Base-by-base conservation (phyloP, 306 rosid genomes). In the Lagenaria siceraria region DNA sequence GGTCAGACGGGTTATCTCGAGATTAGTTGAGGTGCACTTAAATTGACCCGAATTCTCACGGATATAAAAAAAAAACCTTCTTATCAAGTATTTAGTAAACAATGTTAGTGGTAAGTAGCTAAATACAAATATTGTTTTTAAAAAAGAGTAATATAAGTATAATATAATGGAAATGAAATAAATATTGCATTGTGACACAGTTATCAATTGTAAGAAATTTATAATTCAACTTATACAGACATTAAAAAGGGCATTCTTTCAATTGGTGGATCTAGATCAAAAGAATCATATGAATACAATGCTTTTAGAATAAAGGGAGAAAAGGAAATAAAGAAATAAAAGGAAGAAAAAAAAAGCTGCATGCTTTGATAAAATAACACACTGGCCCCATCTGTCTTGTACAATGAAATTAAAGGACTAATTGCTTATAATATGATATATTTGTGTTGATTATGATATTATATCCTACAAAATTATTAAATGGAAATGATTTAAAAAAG, bases 231-330 rank as follows among this genome's bases (percentile, higher is more conserved):
- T 42, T 42, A 42, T 42, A 9, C 48, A 42, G 53, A 4, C 6
- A 49, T 14, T 49, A 14, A 18, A 51, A 51, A 51, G 21, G 21
- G 21, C 0, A 51, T 17, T 51, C 19, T 49, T 51, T 69, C 43
- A 51, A 84, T 88, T 78, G 83, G 90, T 82, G 82, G 96, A 92
- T 88, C 93, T 86, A 80, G 85, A 92, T 88, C 93, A 82, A 80
- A 70, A 25, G 62, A 52, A 35, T 31, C 31, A 35, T 75, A 49
- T 75, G 78, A 53, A 80, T 82, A 75, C 62, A 48, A 3, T 42
- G n/a, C 61, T 43, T 78, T 78, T 83, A 46, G 81, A 63, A 81
- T 51, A 54, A 75, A 40, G 60, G 33, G 10, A 4, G 22, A 35
- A 31, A 46, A 42, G 15, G 33, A 66, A 56, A 52, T 7, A 43